These are phyloP conservation scores for Fusarium temperatum DNA, from an alignment of 2,329 filamentous ascomycete species.

Conservation along the genomic window DNA sequence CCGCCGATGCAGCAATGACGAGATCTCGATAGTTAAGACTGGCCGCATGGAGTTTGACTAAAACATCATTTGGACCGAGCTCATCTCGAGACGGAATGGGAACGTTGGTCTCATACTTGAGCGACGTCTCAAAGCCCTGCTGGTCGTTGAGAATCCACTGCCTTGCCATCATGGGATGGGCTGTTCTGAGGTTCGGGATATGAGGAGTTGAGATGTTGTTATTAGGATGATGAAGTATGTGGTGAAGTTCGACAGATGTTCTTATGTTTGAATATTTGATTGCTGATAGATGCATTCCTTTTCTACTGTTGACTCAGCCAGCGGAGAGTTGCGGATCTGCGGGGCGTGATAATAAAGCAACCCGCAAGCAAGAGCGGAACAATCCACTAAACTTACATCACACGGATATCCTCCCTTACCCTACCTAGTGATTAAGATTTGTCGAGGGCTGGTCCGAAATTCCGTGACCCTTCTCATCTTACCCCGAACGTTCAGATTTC, in stretches of 20 bases:
- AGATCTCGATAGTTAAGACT: slow-evolving; percentile 61
- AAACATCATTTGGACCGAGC: slow-evolving; percentile 65
- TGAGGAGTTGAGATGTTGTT: background rate
- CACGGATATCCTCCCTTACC: rapidly evolving
- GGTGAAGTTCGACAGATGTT: rapidly evolving
- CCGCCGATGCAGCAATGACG: slow-evolving; percentile 48
- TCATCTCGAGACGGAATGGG: slow-evolving; percentile 34
- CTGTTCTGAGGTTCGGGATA: rapidly evolving
- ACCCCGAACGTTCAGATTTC: background rate
- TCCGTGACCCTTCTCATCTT: rapidly evolving
- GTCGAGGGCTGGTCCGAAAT: rapidly evolving
- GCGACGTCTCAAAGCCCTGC: slow-evolving; percentile 47
- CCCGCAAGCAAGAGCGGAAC: background rate
- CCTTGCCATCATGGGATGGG: background rate
- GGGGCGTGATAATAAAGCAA: background rate
- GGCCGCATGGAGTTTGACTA: slow-evolving; percentile 64
- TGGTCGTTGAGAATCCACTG: slow-evolving; percentile 42
- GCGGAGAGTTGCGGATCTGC: background rate
- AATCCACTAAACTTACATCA: background rate
- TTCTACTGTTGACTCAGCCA: background rate
- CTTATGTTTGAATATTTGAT: background rate
- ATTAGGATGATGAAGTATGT: background rate
- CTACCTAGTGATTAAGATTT: rapidly evolving
- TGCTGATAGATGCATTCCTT: rapidly evolving
- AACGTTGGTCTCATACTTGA: slow-evolving; percentile 45